Evolutionary conservation across 768 basidiomycete species (phyloP).

Genomic region (Austroboletus eburneus): DNA sequence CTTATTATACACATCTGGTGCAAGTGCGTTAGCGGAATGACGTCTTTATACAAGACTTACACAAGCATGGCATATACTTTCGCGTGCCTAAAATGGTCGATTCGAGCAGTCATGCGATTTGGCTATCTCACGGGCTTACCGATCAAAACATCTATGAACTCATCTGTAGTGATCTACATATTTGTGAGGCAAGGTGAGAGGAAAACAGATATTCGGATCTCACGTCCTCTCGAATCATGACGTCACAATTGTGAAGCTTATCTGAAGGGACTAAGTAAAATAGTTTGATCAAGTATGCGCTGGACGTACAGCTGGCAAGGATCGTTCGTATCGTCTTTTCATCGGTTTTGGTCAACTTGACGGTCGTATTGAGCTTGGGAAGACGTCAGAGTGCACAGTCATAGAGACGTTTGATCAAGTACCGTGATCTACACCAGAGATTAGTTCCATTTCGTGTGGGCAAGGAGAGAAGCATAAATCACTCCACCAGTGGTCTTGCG

Average conservation of each 20-base stretch:
- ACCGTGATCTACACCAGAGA: conserved; percentile 61
- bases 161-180: conserved; percentile 83
- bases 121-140: conserved; percentile 40
- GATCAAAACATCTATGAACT: conserved; percentile 98
- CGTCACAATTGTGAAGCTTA: conserved; percentile 91
- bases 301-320: conserved; percentile 71
- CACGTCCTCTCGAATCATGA: conserved; percentile 98
- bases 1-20: conserved; percentile 91
- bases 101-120: not conserved
- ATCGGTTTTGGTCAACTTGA: conserved; percentile 91
- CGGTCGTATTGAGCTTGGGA: conserved; percentile 75
- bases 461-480: conserved; percentile 25
- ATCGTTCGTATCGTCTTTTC: conserved; percentile 94
- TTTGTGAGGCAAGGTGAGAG: not conserved
- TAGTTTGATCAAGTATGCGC: not conserved
- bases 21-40: not conserved
- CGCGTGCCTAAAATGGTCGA: conserved; percentile 61
- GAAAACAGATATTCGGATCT: conserved; percentile 7
- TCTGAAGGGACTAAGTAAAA: conserved; percentile 41
- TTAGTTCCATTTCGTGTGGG: not conserved
- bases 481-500: conserved; percentile 90
- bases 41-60: conserved; percentile 37
- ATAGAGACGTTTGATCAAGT: not conserved
- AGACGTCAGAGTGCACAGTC: not conserved
- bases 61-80: conserved; percentile 93